Evolutionary conservation across 805 yeast genomes (phyloP).

Genomic region (Zygosaccharomyces lentus): DNA sequence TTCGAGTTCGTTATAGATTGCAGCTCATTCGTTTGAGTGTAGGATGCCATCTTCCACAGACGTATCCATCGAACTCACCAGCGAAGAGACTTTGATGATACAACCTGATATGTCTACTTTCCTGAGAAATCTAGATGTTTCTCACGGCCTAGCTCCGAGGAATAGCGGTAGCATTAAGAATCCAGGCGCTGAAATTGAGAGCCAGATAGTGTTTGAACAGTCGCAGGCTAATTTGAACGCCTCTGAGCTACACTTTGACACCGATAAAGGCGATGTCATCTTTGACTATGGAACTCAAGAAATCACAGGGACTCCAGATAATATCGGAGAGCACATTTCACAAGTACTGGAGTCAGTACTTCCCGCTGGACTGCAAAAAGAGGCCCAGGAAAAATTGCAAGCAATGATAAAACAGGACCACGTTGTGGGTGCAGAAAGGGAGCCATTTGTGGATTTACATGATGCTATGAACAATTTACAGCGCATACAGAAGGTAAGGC

Average conservation of each 20-base stretch:
- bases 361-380: slow-evolving; percentile 28
- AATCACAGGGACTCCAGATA: slow-evolving; percentile 24
- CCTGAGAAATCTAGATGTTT: not conserved
- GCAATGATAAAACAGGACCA: slow-evolving; percentile 29
- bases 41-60: slow-evolving; percentile 3
- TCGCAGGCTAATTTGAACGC: slow-evolving; percentile 15
- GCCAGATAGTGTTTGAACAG: not conserved
- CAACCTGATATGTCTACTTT: slow-evolving; percentile 2
- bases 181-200: not conserved
- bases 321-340: slow-evolving; percentile 27
- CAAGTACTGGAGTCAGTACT: slow-evolving; percentile 31
- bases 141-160: slow-evolving; percentile 7
- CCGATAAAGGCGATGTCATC: slow-evolving; percentile 30
- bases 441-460: slow-evolving; percentile 12
- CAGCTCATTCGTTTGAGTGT: not conserved
- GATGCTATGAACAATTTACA: slow-evolving; percentile 14
- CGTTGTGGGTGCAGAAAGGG: slow-evolving; percentile 21
- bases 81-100: slow-evolving; percentile 1
- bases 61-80: slow-evolving; percentile 9
- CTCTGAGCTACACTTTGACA: slow-evolving; percentile 27
- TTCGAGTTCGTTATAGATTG: not conserved
- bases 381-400: slow-evolving; percentile 25
- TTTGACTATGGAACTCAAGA: slow-evolving; percentile 32
- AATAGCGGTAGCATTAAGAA: slow-evolving; percentile 13
- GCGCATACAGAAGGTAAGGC: slow-evolving; percentile 11